Evolutionary conservation across 495 filamentous ascomycete species (phyloP), one percentile per base, ranked within the genome.

Genomic region (Articulospora tetracladia): DNA sequence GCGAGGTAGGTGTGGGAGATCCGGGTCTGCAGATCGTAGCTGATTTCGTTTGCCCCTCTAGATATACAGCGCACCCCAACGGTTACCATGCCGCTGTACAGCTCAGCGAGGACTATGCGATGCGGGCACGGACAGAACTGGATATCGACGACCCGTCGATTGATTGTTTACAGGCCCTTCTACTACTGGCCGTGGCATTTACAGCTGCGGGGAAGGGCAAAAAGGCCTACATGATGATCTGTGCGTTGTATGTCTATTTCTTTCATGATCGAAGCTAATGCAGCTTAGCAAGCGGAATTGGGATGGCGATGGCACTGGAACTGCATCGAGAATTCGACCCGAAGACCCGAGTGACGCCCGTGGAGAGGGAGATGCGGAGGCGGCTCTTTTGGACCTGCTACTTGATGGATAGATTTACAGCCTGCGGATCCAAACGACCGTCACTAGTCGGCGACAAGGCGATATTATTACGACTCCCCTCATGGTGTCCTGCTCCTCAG

Each of bases 361-460:
- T 79, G 11, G 90, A 93, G 62, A 81, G 86, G 52, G 91, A 95
- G 73, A 85, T 83, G 63, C 79, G 87, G 36, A 80, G 90, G 47
- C 78, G 86, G 24, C 71, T 95, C 20, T 95, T 95, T 68, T 95
- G 91, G 91, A 82, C 87, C 3, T 89, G 88, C 60, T 95, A 93
- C 64, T 75, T 92, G 20, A 85, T 93, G 73, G 91, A 95, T 69
- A 82, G 87, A 26, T 93, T 93, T 60, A 79, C 86, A 47, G 82
- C 86, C 0, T 89, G 87, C 63, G 91, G 90, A 19, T 93, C 90
- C 1, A 87, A 86, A 62, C 82, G 91, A 8, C 89, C 90, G 0
- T 87, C 87, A 59, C 76, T 92, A 22, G 83, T 93, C 22, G 81
- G 84, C 24, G 90, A 92, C 67, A 82, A 89, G 62, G 87, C 84